Percentiles rank a stretch among this genome's conserved stretches.
Evolutionary conservation across 768 basidiomycete genomes (phyloP).

Genomic region (Peribolospora kevripleyi): DNA sequence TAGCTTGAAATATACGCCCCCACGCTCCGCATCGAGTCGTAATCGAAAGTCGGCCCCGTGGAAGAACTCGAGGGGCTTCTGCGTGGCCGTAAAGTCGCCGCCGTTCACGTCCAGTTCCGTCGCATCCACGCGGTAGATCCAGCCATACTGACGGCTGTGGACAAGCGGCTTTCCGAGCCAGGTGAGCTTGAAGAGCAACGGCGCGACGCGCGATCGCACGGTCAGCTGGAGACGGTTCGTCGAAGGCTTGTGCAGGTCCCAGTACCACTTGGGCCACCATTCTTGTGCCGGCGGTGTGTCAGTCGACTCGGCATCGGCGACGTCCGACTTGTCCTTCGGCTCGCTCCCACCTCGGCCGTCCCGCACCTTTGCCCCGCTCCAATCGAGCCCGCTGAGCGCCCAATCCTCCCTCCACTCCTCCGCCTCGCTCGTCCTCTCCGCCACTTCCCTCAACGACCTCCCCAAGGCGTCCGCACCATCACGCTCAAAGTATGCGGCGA

Average conservation of each 20-base stretch:
- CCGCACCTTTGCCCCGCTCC: conserved; percentile 22
- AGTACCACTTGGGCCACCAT: conserved; percentile 92
- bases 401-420: not conserved
- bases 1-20: conserved; percentile 56
- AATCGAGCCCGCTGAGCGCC: conserved; percentile 45
- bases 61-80: conserved; percentile 32
- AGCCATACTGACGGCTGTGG: conserved; percentile 65
- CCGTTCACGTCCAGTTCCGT: conserved; percentile 8
- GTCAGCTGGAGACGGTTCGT: conserved; percentile 67
- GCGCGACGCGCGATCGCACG: conserved; percentile 53
- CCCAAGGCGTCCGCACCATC: no score
- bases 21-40: conserved; percentile 25
- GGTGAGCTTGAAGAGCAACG: conserved; percentile 57
- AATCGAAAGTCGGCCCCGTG: conserved; percentile 39
- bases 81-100: conserved; percentile 25
- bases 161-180: conserved; percentile 74
- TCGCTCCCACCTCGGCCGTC: not conserved
- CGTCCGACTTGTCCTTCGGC: not conserved
- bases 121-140: conserved; percentile 50
- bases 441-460: conserved; percentile 23
- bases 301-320: not conserved
- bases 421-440: conserved; percentile 1
- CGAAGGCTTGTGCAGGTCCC: conserved; percentile 53
- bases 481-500: no score
- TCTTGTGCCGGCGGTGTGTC: not conserved